These are phyloP conservation scores for Pseudocercospora vitis DNA, from an alignment of 2,329 filamentous ascomycete species.

Conservation along the genomic window DNA sequence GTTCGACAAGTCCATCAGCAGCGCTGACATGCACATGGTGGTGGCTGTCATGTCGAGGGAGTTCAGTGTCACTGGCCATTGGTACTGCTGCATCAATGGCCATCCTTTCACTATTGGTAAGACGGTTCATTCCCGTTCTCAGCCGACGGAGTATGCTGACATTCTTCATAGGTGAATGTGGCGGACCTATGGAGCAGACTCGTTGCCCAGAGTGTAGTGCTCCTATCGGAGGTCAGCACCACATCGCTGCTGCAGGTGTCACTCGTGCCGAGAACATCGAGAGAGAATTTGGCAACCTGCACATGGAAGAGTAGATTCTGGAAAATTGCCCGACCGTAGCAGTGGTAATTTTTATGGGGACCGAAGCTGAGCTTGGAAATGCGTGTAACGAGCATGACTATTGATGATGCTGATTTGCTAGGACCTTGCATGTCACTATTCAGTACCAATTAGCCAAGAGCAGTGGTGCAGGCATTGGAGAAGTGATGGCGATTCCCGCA, in stretches of 20 bases:
- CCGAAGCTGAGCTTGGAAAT: too few species aligned
- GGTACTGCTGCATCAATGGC: slow-evolving; percentile 60
- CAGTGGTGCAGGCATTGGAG: too few species aligned
- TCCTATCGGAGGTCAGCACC: slow-evolving; percentile 56
- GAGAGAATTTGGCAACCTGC: slow-evolving; percentile 25
- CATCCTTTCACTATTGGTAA: slow-evolving; percentile 47
- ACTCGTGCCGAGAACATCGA: slow-evolving; percentile 54
- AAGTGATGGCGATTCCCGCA: too few species aligned
- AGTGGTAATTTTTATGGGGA: too few species aligned
- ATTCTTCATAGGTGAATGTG: slow-evolving; percentile 38
- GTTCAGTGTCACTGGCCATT: slow-evolving; percentile 51
- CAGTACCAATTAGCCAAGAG: too few species aligned
- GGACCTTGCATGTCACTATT: too few species aligned
- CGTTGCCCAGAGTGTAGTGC: slow-evolving; percentile 63
- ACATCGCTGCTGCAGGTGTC: slow-evolving; percentile 55
- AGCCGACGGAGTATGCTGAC: slow-evolving; percentile 3
- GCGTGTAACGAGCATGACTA: too few species aligned
- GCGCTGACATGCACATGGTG: slow-evolving; percentile 55
- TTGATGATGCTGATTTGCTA: too few species aligned
- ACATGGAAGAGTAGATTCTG: background rate
- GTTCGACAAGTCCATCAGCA: slow-evolving; percentile 46
- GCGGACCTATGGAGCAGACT: slow-evolving; percentile 61
- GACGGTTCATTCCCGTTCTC: background rate
- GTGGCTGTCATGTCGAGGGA: slow-evolving; percentile 52
- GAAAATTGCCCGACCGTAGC: too few species aligned